Base-by-base conservation (phyloP, 228 moss, liverwort and hornwort genomes). In the Sphagnum magellanicum region DNA sequence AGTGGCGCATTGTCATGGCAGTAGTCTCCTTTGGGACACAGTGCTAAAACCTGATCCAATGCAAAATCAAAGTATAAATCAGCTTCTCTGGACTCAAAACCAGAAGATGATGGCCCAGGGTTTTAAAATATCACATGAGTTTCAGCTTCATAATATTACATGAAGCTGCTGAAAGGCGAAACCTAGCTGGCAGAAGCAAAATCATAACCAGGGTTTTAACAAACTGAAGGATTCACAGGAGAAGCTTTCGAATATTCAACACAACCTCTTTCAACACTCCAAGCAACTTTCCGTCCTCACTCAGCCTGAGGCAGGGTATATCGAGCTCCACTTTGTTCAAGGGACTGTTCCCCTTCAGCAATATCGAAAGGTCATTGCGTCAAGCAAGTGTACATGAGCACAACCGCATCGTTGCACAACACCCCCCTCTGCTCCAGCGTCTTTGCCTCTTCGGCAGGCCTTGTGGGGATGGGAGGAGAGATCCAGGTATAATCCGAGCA, bases 231-330 rank as follows among this genome's bases (percentile, higher is more conserved):
- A 60, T 77, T 8, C 17, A 69, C 6, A 15, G 51, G 63, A 10
- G 77, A 74, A 48, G 77, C 76, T 69, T 82, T 17, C 0, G 86
- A 4, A 86, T 64, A 0, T 52, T 67, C 8, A 80, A 62, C 3
- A 77, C 67, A 2, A 86, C 32, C 52, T 72, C 70, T 5, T 83
- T 72, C n/a, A 80, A 8, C 4, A 86, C 78, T 4, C 86, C 82
- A 65, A 82, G 67, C 86, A 79, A 86, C 5, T 64, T 73, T 13
- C 82, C 86, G 3, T 80, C 80, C 50, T 82, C 86, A 16, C 72
- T 75, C 4, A 86, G 69, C 61, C 74, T 76, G 82, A 86, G 74
- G 72, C 86, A 86, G 5, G 86, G 86, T 10, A 86, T 76, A 67
- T 86, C 86, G 59, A 86, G 6, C 48, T 80, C 82, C 50, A 86